phyloP scores from a whole-genome alignment of 164 flowering plant species.

The Nelumbo lutea region DNA sequence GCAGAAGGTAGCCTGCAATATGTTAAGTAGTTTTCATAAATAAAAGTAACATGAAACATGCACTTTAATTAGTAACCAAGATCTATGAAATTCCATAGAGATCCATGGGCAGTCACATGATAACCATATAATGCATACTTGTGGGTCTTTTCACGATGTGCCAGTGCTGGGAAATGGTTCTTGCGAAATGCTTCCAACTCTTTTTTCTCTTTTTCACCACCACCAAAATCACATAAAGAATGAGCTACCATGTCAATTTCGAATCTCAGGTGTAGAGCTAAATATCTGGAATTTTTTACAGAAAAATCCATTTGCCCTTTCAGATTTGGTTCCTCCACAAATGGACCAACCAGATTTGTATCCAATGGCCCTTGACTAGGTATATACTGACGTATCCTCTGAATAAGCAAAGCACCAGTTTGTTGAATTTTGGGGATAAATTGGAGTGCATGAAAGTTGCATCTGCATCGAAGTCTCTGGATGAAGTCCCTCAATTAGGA shows the following conservation, averaged over 20 bases:
- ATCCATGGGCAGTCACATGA: not conserved
- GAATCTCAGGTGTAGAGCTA: slow-evolving; percentile 89
- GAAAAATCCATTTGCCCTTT: slow-evolving; percentile 23
- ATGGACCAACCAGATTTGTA: slow-evolving; percentile 68
- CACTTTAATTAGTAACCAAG: not conserved
- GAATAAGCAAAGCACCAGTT: slow-evolving; percentile 75
- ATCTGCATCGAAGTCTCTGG: slow-evolving; percentile 99
- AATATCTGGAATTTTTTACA: slow-evolving; percentile 49
- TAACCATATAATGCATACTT: slow-evolving; percentile 38
- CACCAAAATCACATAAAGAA: slow-evolving; percentile 94
- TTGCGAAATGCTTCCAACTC: slow-evolving; percentile 87
- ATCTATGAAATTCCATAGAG: not conserved
- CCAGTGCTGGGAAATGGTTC: slow-evolving; percentile 83
- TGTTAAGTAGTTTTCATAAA: not conserved
- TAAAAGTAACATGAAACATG: not conserved
- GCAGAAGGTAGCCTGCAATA: slow-evolving; percentile 82
- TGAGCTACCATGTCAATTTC: slow-evolving; percentile 99
- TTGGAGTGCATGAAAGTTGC: slow-evolving; percentile 92
- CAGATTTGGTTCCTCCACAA: slow-evolving; percentile 26
- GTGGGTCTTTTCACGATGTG: slow-evolving; percentile 43
- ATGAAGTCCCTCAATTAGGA: slow-evolving; percentile 61
- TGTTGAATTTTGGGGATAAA: slow-evolving; percentile 92
- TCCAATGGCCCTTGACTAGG: slow-evolving; percentile 59
- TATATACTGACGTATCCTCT: slow-evolving; percentile 59
- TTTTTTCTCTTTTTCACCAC: slow-evolving; percentile 75